Evolutionary conservation across 2,329 filamentous ascomycete species (phyloP).

Genomic region (Ophiostoma perfectum): DNA sequence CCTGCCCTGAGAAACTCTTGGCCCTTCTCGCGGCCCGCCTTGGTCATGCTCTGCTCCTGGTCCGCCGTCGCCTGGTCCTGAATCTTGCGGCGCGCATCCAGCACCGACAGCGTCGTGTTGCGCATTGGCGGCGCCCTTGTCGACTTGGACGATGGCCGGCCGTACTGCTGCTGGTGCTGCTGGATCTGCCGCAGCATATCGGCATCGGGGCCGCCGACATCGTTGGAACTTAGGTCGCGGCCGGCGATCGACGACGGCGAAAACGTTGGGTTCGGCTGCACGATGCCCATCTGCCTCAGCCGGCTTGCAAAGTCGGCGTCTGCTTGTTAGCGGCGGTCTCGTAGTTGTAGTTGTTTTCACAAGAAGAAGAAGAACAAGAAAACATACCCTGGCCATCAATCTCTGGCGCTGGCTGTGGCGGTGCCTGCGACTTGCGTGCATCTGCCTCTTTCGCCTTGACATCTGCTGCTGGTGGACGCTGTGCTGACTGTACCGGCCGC

Average conservation of each 20-base stretch:
- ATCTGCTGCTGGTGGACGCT: not conserved
- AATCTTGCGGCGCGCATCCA: constrained; percentile 44
- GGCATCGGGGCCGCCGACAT: constrained; percentile 18
- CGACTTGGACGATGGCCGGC: constrained; percentile 1
- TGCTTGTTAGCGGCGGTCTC: constrained; percentile 28
- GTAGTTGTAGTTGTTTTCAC: constrained; percentile 16
- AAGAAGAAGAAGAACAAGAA: not conserved
- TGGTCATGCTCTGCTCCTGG: constrained; percentile 23
- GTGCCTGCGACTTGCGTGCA: not conserved
- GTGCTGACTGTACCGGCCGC: not conserved
- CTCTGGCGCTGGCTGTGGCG: not conserved
- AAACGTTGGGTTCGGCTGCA: constrained; percentile 49
- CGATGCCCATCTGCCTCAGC: constrained; percentile 51
- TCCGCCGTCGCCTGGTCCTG: constrained; percentile 43
- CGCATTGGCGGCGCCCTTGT: constrained; percentile 29
- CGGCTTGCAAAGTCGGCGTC: constrained; percentile 45
- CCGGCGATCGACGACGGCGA: constrained; percentile 47
- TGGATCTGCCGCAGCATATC: constrained; percentile 25
- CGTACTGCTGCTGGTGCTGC: constrained; percentile 18
- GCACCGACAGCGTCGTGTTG: constrained; percentile 46
- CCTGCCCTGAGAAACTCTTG: constrained; percentile 45
- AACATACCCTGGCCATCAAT: constrained; percentile 11
- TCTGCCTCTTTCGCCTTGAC: not conserved
- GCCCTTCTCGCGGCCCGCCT: constrained; percentile 27
- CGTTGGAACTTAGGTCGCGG: not conserved